Conservation (phyloP, 1,139 yeast genomes). For the Saccharomycopsis hybrid region DNA sequence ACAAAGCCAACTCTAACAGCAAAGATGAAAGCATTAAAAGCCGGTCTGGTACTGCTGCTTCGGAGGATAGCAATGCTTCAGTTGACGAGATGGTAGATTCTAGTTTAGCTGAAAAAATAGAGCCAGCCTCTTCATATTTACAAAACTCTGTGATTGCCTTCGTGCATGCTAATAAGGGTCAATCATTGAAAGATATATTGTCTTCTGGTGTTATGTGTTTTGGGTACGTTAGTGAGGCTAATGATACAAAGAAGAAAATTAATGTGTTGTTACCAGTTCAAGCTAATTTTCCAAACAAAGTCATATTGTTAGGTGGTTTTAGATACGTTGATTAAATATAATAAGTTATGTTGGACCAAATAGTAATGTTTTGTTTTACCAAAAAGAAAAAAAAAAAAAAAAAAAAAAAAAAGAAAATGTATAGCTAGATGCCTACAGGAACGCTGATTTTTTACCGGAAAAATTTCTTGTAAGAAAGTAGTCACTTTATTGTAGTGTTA, state of each 20-base stretch:
- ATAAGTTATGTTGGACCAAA: neutral
- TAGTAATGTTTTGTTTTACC: neutral
- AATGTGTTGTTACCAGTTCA: conserved; percentile 82
- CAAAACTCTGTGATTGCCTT: conserved; percentile 74
- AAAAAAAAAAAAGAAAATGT: too few relatives aligned
- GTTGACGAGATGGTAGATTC: neutral
- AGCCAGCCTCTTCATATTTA: conserved; percentile 48
- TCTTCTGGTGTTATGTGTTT: conserved; percentile 63
- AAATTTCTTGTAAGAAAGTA: too few relatives aligned
- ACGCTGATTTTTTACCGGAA: too few relatives aligned
- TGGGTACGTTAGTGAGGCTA: conserved; percentile 49
- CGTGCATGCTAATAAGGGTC: conserved; percentile 53
- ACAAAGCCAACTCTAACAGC: conserved; percentile 1
- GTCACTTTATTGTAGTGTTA: too few relatives aligned
- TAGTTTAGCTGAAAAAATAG: conserved; percentile 31
- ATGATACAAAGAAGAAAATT: conserved; percentile 64
- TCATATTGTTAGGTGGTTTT: conserved; percentile 58
- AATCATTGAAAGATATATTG: conserved; percentile 40
- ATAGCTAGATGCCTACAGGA: too few relatives aligned
- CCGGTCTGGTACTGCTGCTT: neutral
- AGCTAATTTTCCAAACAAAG: conserved; percentile 70
- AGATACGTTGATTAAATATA: conserved; percentile 60
- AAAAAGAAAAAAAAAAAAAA: neutral
- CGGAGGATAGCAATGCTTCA: neutral
- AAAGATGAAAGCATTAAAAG: conserved; percentile 3